Conservation (phyloP, 768 basidiomycete species). For the Lentinula sp. region DNA sequence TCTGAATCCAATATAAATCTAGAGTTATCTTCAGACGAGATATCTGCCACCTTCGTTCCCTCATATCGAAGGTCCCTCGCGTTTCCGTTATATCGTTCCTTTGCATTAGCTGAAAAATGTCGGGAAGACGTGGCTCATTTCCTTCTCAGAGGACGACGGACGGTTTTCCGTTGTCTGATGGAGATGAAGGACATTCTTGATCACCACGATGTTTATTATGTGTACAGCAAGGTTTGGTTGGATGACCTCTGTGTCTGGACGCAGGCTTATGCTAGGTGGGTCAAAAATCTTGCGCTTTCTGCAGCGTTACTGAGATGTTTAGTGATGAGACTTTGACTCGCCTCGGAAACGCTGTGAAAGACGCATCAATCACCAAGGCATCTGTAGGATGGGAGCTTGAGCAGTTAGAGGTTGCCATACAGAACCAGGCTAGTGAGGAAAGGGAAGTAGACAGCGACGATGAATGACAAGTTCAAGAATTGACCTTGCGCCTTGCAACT, state of each 20-base stretch:
- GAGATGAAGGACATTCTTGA: constrained; percentile 71
- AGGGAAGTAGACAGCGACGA: constrained; percentile 66
- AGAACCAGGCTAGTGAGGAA: constrained; percentile 20
- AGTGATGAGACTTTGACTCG: constrained; percentile 54
- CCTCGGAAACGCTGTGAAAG: constrained; percentile 37
- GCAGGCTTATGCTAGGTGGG: constrained; percentile 64
- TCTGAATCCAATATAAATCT: constrained; percentile 8
- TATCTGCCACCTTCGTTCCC: constrained; percentile 45
- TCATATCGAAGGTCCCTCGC: constrained; percentile 72
- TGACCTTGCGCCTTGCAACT: too few relatives aligned
- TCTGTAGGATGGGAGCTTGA: constrained; percentile 68
- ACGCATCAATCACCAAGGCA: constrained; percentile 41
- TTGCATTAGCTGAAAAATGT: constrained; percentile 65
- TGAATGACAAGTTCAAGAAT: constrained; percentile 26
- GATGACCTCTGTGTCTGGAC: constrained; percentile 84
- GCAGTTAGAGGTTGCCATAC: constrained; percentile 54
- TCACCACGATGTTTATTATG: constrained; percentile 80
- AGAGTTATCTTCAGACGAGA: constrained; percentile 35
- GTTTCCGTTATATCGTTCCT: constrained; percentile 80
- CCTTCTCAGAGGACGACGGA: constrained; percentile 55
- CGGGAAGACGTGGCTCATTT: constrained; percentile 53
- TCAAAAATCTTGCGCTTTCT: constrained; percentile 4
- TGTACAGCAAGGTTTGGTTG: constrained; percentile 85
- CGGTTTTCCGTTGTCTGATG: constrained; percentile 58
- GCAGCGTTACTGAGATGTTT: neutral